Base-by-base conservation (phyloP, 2,329 filamentous ascomycete species). In the Colletotrichum plurivorum region DNA sequence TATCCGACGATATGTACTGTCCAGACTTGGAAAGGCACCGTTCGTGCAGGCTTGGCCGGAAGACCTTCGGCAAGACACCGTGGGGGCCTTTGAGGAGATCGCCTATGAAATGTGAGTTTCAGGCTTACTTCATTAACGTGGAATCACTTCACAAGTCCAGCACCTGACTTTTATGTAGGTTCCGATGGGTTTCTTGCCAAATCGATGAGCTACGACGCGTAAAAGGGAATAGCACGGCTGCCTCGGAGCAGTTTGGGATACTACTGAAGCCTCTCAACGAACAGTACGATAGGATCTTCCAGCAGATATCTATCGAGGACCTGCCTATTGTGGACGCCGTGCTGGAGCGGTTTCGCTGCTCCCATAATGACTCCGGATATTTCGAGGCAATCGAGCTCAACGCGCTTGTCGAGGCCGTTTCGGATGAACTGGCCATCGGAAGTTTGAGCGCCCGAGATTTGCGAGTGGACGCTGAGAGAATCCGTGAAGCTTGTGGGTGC, bases 11-110 rank as follows among this genome's bases (percentile, higher is more conserved):
- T 64, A 58, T 3, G 43, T 20, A 1, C 0, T 15, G 0, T 9
- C 39, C 0, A 46, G 53, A 0, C 10, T 64, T 0, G 1, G 0
- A 0, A 27, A 1, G 0, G 20, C 53, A 1, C 12, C 15, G 0
- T 27, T 0, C 2, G 1, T 68, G 1, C 20, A 15, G 1, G 6
- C 7, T 0, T 68, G 60, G 65, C 3, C 52, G 2, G 1, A 4
- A 2, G 27, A 22, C 4, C 7, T 68, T 4, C 53, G 2, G 3
- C 5, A 31, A 2, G 53, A 68, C 2, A 31, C 13, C 0, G 0
- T 53, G 0, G 48, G 48, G 0, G 59, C 60, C 2, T 20, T 68
- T 1, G 18, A 9, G 2, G 1, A 2, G 2, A 45, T 60, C 0
- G 60, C 65, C 0, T 13, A 68, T 1, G 65, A 52, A 1, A 64